Evolutionary conservation across 345 rosid species (phyloP), one percentile per base, ranked within the genome.

Genomic region (Citrus hindsii): DNA sequence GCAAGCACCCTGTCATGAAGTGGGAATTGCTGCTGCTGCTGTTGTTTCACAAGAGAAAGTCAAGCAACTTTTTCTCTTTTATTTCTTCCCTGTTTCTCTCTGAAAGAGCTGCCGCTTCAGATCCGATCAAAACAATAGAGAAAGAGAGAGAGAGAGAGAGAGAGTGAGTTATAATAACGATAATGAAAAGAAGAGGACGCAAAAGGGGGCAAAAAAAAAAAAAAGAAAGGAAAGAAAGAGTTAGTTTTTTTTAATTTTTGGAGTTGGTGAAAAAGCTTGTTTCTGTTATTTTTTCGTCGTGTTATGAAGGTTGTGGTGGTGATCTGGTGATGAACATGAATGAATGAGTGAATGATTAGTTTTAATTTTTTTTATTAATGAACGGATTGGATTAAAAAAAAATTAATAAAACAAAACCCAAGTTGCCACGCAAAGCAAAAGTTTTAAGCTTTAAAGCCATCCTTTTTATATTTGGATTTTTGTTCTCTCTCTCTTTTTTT

Each of bases 121-220:
- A 90, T 91, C 94, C 82, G 91, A 92, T 87, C 91, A 76, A 69
- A 83, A 69, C 85, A 83, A 79, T 77, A 76, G 71, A 81, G 56
- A 66, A 27, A 77, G 76, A 30, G n/a, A 51, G 77, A 71, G 63
- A 78, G 77, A 70, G 65, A 30, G 35, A 77, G 76, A 30, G n/a
- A 51, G 75, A 71, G 77, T 67, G 65, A 46, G 0, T 46, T 46
- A 71, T 53, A 35, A 79, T 74, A 75, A 85, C 61, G 79, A 74
- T 71, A 66, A 79, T 22, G 69, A 66, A 33, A 18, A 19, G 24
- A 5, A 5, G 9, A 33, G 21, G 8, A 33, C 14, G 27, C 25
- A 9, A 70, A 70, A 2, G 22, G 21, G 12, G 0, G 21, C 35
- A 33, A 35, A 5, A 6, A 35, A 35, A 35, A 35, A 5, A 42